Evolutionary conservation across 768 basidiomycete species (phyloP).

Genomic region (Cubamyces sp.): DNA sequence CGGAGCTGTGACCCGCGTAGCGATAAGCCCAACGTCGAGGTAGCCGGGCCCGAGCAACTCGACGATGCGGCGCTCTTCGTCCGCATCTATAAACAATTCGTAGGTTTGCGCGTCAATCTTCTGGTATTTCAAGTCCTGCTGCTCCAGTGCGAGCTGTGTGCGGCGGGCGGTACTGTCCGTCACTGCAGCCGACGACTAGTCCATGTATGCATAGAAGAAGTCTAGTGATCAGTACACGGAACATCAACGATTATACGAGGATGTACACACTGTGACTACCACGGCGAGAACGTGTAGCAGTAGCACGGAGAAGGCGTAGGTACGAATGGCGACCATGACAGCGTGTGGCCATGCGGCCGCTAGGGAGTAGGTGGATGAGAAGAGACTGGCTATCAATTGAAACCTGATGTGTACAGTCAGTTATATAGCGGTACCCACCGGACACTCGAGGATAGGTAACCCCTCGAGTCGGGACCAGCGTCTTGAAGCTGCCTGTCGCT

Average conservation of each 20-base stretch:
- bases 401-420: too few relatives aligned
- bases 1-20: constrained; percentile 6
- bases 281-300: background rate
- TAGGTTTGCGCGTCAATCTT: background rate
- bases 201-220: too few relatives aligned
- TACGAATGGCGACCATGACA: background rate
- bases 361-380: too few relatives aligned
- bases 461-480: too few relatives aligned
- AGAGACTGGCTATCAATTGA: too few relatives aligned
- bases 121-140: background rate
- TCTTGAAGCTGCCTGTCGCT: too few relatives aligned
- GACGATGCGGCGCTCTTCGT: constrained; percentile 15
- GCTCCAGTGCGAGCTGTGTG: background rate
- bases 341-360: too few relatives aligned
- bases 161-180: background rate
- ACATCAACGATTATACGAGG: background rate
- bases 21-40: constrained; percentile 1
- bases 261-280: background rate
- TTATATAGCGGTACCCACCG: too few relatives aligned
- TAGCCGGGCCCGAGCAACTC: constrained; percentile 18
- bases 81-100: background rate
- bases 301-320: too few relatives aligned
- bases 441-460: too few relatives aligned
- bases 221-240: background rate
- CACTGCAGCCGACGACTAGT: background rate